Percentiles rank a stretch among this genome's conserved stretches.
Conservation (phyloP, 441 rosid species). For the Gossypium lobatum region DNA sequence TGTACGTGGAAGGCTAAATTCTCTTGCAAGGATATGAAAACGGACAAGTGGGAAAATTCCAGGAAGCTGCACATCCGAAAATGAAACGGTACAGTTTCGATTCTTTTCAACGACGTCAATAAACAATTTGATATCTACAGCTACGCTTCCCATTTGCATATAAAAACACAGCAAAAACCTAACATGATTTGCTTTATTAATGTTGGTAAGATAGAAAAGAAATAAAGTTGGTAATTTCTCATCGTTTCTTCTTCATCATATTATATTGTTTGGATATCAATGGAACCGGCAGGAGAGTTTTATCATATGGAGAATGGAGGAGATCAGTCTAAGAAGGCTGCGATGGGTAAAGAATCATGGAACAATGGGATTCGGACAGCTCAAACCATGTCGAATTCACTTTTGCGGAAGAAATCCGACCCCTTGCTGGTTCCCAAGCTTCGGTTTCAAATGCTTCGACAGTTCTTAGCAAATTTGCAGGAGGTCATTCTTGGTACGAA, state of each 20-base stretch:
- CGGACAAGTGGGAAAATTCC: constrained; percentile 38
- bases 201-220: too few relatives aligned
- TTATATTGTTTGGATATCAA: not conserved
- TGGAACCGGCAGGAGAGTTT: constrained; percentile 23
- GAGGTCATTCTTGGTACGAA: constrained; percentile 60
- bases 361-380: constrained; percentile 23
- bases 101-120: not conserved
- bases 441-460: constrained; percentile 30
- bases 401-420: constrained; percentile 48
- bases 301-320: constrained; percentile 37
- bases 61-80: constrained; percentile 28
- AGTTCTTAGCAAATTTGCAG: constrained; percentile 42
- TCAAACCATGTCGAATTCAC: constrained; percentile 36
- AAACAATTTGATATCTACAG: not conserved
- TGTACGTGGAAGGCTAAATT: constrained; percentile 19
- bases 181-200: not conserved
- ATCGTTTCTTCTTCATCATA: not conserved
- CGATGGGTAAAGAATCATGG: constrained; percentile 16
- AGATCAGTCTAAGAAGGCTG: not conserved
- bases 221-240: not conserved
- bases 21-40: constrained; percentile 25
- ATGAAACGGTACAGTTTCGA: not conserved
- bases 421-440: constrained; percentile 31
- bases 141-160: not conserved
- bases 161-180: not conserved